Evolutionary conservation across 257 asterid species (phyloP), one percentile per base, ranked within the genome.

Genomic region (Petunia secreta): DNA sequence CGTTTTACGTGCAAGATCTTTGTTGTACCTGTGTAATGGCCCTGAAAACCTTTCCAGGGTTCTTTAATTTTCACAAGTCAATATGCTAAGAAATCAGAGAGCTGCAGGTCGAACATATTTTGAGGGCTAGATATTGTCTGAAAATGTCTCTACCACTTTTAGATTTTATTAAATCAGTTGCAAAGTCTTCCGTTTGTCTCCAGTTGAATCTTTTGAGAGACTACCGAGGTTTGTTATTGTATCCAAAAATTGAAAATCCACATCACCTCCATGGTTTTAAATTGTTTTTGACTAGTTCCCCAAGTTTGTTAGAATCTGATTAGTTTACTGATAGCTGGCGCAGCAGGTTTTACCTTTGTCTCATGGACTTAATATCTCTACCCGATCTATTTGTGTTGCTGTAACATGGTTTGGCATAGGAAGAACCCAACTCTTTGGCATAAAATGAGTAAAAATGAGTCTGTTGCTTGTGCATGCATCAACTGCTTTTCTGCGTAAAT

Each of bases 121-220:
- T 46, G 77, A 9, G 59, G 77, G 10, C 77, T 69, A 25, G 77
- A 25, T 69, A 69, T 10, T 69, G 77, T 69, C 43, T 46, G 57
- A 15, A 69, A 16, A 46, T 69, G 44, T 69, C 59, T 69, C 25
- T 69, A 46, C 59, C 59, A 46, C 59, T 25, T 46, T 10, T 25
- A 25, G 59, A 9, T 69, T 69, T 46, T 69, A 16, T 2, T 9
- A 69, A 36, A 46, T 16, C 59, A 1, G 59, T 25, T 69, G 43
- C 34, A 38, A 63, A 44, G 59, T 46, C 25, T 68, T 68, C 40
- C n/a, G 38, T 55, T 67, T 44, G 75, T 68, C 75, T 68, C 57
- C 57, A 68, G 16, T 68, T n/a, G 57, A 68, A 43, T 48, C n/a
- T 15, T 43, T 68, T 68, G 75, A 68, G 75, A 68, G 44, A 43